Percentiles rank a stretch among this genome's conserved stretches.
Evolutionary conservation across 306 rosid species (phyloP).

Genomic region (Crataegus laevigata): DNA sequence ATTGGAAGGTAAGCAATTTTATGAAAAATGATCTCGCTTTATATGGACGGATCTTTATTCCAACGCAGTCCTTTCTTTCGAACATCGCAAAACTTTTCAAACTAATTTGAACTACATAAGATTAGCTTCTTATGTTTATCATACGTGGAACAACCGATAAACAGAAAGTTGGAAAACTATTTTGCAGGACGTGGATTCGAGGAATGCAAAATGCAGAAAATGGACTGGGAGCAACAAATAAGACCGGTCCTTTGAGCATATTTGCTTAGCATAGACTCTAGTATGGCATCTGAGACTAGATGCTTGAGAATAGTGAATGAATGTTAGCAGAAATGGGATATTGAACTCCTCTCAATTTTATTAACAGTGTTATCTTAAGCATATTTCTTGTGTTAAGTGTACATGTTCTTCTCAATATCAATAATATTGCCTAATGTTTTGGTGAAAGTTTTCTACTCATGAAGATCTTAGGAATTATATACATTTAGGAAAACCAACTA

Average conservation of each 20-base stretch:
- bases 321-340: slow-evolving; percentile 21
- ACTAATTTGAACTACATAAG: background rate
- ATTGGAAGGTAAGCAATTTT: slow-evolving; percentile 38
- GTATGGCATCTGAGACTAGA: slow-evolving; percentile 13
- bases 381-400: slow-evolving; percentile 22
- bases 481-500: background rate
- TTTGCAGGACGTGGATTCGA: slow-evolving; percentile 52
- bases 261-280: slow-evolving; percentile 37
- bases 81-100: background rate
- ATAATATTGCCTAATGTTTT: background rate
- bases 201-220: slow-evolving; percentile 54
- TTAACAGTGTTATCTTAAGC: slow-evolving; percentile 7
- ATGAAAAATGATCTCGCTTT: background rate
- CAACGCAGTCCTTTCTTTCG: background rate
- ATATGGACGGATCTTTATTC: background rate
- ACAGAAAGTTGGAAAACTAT: slow-evolving; percentile 1
- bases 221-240: slow-evolving; percentile 68
- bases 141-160: background rate
- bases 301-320: slow-evolving; percentile 2
- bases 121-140: background rate
- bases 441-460: background rate
- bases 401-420: slow-evolving; percentile 7
- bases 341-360: slow-evolving; percentile 15
- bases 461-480: background rate
- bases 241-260: slow-evolving; percentile 74